These are phyloP conservation scores for Fraxinus ornus DNA, from an alignment of 305 asterid genomes.

Conservation along the genomic window DNA sequence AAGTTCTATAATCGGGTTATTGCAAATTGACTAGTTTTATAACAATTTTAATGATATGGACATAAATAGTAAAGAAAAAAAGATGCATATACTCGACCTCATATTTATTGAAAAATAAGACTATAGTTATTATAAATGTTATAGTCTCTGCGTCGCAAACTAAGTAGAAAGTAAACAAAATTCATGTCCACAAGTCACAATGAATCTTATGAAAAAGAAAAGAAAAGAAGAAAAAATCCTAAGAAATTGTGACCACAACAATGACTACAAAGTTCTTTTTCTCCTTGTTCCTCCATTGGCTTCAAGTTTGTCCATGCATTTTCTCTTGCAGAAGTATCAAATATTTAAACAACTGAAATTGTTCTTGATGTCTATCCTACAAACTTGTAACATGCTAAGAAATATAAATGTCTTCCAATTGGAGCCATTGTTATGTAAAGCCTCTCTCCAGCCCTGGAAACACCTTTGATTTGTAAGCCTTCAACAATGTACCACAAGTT, in stretches of 20 bases:
- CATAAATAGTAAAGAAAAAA: neutral
- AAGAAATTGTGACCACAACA: slow-evolving; percentile 33
- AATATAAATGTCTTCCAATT: slow-evolving; percentile 29
- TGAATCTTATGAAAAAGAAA: neutral
- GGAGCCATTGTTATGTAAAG: slow-evolving; percentile 40
- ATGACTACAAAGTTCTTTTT: slow-evolving; percentile 38
- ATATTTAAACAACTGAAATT: slow-evolving; percentile 28
- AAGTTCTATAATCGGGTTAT: too few relatives aligned
- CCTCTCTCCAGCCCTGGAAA: slow-evolving; percentile 13
- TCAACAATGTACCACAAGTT: slow-evolving; percentile 41
- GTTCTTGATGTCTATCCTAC: slow-evolving; percentile 24
- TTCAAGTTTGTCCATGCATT: slow-evolving; percentile 37
- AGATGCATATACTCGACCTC: too few relatives aligned
- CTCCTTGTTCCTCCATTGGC: slow-evolving; percentile 26
- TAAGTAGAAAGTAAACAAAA: neutral
- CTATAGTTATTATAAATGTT: neutral
- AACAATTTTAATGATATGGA: neutral
- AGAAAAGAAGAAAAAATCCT: neutral
- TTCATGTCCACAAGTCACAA: neutral
- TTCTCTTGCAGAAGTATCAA: slow-evolving; percentile 32
- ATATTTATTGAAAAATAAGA: neutral
- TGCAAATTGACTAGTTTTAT: too few relatives aligned
- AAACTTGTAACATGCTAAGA: slow-evolving; percentile 33
- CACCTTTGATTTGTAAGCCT: slow-evolving; percentile 33
- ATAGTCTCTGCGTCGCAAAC: neutral